Evolutionary conservation across 495 filamentous ascomycete species (phyloP), one percentile per base, ranked within the genome.

Genomic region (Thermochaetoides thermophila): DNA sequence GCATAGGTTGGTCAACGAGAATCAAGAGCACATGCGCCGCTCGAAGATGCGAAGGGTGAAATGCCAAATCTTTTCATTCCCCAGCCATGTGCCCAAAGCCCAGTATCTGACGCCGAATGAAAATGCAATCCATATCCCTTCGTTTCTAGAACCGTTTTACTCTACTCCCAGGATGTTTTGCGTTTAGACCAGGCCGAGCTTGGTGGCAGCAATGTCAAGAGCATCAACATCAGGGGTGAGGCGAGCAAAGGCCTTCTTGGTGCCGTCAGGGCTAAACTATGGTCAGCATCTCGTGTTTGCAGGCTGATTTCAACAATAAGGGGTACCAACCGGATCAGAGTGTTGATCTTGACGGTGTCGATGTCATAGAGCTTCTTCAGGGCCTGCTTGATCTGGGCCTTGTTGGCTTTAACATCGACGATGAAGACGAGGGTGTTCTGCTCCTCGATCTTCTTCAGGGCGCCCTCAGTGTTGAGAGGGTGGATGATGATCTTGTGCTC

Each of bases 401-500:
- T 99, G 72, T 99, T 99, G 52, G 84, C 74, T 81, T 95, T 94
- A 59, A 84, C 74, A 47, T 99, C 83, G 52, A 93, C 85, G 54
- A 96, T 93, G 70, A 99, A 96, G 48, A 96, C 91, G 15, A 96
- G 71, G 49, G 89, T 94, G 74, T 99, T 93, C 74, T 96, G 82
- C 80, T 96, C 89, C 76, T 96, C 91, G 45, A 96, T 92, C 80
- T 94, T 95, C 84, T 99, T 99, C 84, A 99, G 93, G 53, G 89
- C 91, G 46, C 77, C 83, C 76, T 97, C 89, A 33, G 89, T 95
- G 73, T 99, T 99, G 41, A 97, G 71, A 25, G 55, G 55, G 70
- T 81, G 73, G 48, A 84, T 68, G 56, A 91, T 76, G 55, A 87
- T 65, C 70, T 89, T 87, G 73, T 79, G 75, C 64, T 83, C 79